phyloP scores from a whole-genome alignment of 441 rosid species.

The Brassica hybrid region DNA sequence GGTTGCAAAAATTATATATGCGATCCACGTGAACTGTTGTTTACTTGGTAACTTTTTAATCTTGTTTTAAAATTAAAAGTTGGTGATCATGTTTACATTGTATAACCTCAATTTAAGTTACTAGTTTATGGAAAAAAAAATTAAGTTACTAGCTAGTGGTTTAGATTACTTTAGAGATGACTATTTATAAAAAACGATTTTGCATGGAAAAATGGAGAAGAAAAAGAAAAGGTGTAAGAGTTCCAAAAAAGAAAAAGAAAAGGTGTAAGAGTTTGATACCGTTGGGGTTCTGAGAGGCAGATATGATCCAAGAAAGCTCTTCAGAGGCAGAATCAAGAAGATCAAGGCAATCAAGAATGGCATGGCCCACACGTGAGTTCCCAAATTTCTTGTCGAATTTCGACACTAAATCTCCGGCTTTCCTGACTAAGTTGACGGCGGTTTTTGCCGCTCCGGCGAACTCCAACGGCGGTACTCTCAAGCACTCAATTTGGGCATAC shows the following conservation, averaged over 20 bases:
- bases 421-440: constrained; percentile 48
- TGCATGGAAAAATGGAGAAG: constrained; percentile 3
- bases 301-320: constrained; percentile 66
- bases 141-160: too few species aligned
- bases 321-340: constrained; percentile 78
- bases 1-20: neutral
- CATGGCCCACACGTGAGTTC: constrained; percentile 59
- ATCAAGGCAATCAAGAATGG: constrained; percentile 79
- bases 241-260: neutral
- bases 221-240: neutral
- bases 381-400: constrained; percentile 51
- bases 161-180: neutral
- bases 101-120: neutral
- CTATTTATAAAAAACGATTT: neutral
- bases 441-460: constrained; percentile 55
- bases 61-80: neutral
- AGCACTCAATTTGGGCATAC: constrained; percentile 40
- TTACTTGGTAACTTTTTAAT: neutral
- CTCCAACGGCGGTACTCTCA: constrained; percentile 52
- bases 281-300: constrained; percentile 65
- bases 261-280: constrained; percentile 43
- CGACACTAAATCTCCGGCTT: constrained; percentile 52
- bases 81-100: neutral
- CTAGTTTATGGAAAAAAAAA: too few species aligned
- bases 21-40: constrained; percentile 1